Conservation (phyloP, 1,284 basidiomycete genomes). For the Rhodotorula sp. region DNA sequence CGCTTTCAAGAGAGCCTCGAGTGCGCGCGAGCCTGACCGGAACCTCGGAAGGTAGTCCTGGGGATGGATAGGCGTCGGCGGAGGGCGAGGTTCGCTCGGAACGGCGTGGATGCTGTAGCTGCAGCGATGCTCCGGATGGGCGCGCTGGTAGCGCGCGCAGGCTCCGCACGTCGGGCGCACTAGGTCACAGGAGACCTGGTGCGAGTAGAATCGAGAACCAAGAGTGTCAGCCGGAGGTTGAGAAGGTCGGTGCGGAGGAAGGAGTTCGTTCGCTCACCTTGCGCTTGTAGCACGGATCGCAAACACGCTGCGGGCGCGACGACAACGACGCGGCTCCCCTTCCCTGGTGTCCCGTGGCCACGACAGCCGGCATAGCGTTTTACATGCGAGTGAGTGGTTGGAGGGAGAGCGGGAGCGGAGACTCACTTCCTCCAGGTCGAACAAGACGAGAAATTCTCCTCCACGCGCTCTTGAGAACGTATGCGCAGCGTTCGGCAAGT, state of each 20-base stretch:
- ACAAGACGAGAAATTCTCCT: no score
- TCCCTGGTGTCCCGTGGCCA: neutral
- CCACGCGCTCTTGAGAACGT: no score
- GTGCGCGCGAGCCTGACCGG: neutral
- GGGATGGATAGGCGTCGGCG: neutral
- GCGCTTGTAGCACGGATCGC: neutral
- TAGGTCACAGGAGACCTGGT: conserved; percentile 17
- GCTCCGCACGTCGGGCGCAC: conserved; percentile 6
- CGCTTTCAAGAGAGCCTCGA: neutral
- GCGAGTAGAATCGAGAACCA: no score
- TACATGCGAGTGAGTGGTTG: no score
- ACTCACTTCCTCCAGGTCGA: no score
- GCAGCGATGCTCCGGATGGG: conserved; percentile 1
- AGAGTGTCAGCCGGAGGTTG: no score
- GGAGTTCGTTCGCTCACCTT: neutral
- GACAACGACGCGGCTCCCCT: neutral
- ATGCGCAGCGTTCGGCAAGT: no score
- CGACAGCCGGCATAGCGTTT: no score
- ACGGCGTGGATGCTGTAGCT: neutral
- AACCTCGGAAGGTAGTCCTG: neutral
- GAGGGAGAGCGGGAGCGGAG: neutral
- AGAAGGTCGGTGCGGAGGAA: neutral
- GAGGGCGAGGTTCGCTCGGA: neutral
- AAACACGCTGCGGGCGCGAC: neutral
- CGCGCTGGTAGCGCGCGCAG: conserved; percentile 4